Evolutionary conservation across 2,329 filamentous ascomycete genomes (phyloP).

Genomic region (Macrophomina phaseolina): DNA sequence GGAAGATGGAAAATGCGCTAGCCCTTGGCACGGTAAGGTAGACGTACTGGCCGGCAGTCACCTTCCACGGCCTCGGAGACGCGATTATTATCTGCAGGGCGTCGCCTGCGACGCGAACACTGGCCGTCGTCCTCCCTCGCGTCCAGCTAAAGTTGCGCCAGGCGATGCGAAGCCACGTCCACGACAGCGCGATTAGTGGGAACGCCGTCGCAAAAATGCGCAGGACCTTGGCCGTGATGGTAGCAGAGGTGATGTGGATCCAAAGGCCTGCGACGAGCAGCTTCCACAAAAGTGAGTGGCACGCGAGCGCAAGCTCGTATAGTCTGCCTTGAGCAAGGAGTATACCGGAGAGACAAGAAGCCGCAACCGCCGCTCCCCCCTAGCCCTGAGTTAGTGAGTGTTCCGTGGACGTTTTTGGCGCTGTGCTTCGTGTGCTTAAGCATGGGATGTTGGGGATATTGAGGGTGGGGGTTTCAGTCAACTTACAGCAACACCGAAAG

Average conservation of each 20-base stretch:
- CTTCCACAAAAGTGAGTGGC: not conserved
- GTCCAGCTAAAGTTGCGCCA: slow-evolving; percentile 2
- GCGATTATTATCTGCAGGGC: slow-evolving; percentile 28
- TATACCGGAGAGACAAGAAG: not conserved
- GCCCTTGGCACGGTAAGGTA: slow-evolving; percentile 30
- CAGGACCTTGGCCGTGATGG: not conserved
- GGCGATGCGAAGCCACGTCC: not conserved
- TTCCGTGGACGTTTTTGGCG: not conserved
- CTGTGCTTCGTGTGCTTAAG: not conserved
- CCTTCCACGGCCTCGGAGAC: slow-evolving; percentile 29
- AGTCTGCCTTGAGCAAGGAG: not conserved
- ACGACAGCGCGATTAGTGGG: not conserved
- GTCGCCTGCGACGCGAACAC: not conserved
- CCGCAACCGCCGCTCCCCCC: not conserved
- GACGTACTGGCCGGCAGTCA: slow-evolving; percentile 31
- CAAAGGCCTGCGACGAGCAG: not conserved
- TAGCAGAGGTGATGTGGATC: not conserved
- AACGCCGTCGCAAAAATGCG: not conserved
- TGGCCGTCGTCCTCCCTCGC: not conserved
- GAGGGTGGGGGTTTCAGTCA: too few species aligned
- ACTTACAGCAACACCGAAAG: not conserved
- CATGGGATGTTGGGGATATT: not conserved
- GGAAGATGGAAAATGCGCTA: slow-evolving; percentile 29
- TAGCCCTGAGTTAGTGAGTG: not conserved
- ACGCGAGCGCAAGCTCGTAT: not conserved